Conservation (phyloP, 2,329 filamentous ascomycete genomes). For the Botrytis paeoniae region DNA sequence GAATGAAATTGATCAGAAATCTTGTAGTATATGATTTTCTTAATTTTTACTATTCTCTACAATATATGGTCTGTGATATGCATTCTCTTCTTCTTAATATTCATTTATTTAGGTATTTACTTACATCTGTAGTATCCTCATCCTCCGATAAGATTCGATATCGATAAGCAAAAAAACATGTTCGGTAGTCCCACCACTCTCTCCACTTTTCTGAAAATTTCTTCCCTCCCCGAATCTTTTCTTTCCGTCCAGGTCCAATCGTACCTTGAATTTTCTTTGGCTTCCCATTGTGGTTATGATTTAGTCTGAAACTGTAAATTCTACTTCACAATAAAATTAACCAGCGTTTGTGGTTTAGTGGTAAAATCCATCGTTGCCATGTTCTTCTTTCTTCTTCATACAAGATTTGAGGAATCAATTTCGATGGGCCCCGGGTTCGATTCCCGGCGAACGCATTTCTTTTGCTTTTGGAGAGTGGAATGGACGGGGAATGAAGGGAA, state of each 20-base stretch:
- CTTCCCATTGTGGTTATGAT: too few species aligned
- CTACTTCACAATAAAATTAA: too few species aligned
- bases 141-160: background rate
- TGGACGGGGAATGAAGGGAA: too few species aligned
- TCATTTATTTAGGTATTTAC: background rate
- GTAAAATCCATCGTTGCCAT: constrained; percentile 25
- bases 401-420: too few species aligned
- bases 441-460: background rate
- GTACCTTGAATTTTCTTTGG: too few species aligned
- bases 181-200: background rate
- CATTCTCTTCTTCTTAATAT: background rate
- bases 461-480: too few species aligned
- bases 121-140: background rate
- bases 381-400: too few species aligned
- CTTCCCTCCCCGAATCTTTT: background rate
- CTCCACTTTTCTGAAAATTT: background rate
- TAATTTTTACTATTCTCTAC: background rate
- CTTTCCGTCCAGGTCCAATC: too few species aligned
- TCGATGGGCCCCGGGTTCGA: constrained; percentile 7
- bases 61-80: background rate
- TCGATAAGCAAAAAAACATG: background rate
- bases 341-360: constrained; percentile 25
- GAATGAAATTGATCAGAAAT: background rate
- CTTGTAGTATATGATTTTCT: background rate
- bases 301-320: too few species aligned